These are phyloP conservation scores for Mitragyna speciosa DNA, from an alignment of 257 asterid species.

Conservation along the genomic window DNA sequence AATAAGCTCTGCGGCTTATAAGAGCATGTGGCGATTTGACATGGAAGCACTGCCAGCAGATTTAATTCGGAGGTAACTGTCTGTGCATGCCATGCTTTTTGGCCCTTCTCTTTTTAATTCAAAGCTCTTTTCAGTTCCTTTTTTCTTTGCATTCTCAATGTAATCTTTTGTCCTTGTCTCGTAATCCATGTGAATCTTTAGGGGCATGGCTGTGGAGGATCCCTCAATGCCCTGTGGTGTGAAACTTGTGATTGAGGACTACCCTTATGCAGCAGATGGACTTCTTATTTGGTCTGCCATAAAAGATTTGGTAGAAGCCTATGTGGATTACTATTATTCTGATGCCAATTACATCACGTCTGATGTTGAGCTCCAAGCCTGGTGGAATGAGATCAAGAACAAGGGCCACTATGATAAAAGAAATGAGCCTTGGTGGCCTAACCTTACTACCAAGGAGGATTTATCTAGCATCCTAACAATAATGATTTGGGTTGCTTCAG, in stretches of 20 bases:
- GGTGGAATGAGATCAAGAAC: slow-evolving; percentile 91
- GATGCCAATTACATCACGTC: slow-evolving; percentile 56
- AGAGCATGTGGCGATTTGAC: slow-evolving; percentile 81
- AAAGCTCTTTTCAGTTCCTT: neutral
- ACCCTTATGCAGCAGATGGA: slow-evolving; percentile 92
- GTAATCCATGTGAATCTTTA: slow-evolving; percentile 16
- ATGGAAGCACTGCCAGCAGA: slow-evolving; percentile 84
- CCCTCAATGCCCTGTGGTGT: slow-evolving; percentile 69
- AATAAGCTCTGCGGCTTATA: slow-evolving; percentile 85
- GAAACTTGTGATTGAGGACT: slow-evolving; percentile 80
- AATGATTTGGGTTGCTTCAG: slow-evolving; percentile 89
- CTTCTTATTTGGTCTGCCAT: slow-evolving; percentile 87
- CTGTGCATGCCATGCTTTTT: neutral
- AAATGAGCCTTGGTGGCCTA: slow-evolving; percentile 91
- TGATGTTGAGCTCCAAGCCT: slow-evolving; percentile 77
- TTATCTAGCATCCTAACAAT: slow-evolving; percentile 61
- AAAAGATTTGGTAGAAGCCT: slow-evolving; percentile 70
- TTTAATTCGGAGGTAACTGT: slow-evolving; percentile 58
- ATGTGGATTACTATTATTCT: slow-evolving; percentile 66
- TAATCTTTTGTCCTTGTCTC: neutral
- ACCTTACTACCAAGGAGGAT: slow-evolving; percentile 63
- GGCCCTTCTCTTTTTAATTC: neutral
- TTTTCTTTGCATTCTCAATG: neutral
- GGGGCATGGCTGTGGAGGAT: slow-evolving; percentile 95
- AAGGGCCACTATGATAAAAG: slow-evolving; percentile 69